Percentiles rank a stretch among this genome's conserved stretches.
Evolutionary conservation across 2,329 filamentous ascomycete species (phyloP).

Genomic region (Colletotrichum lentis): DNA sequence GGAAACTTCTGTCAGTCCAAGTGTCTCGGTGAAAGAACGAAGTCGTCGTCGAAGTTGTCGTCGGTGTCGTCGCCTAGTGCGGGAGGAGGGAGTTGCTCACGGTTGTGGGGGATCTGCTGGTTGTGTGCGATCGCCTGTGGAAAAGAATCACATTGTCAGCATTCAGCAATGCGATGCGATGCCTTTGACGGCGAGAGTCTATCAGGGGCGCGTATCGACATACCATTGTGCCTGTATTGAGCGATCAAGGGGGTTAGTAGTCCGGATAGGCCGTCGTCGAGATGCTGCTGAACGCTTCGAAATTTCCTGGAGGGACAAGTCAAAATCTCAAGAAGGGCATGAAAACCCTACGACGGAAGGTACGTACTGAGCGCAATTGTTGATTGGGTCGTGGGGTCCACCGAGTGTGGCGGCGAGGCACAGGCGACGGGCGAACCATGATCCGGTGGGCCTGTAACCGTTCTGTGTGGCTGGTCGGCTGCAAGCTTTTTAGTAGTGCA

Average conservation of each 20-base stretch:
- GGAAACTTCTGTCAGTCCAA: slow-evolving; percentile 50
- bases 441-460: neutral
- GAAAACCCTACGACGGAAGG: slow-evolving; percentile 51
- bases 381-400: slow-evolving; percentile 8
- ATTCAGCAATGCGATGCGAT: slow-evolving; percentile 14
- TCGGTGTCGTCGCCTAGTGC: slow-evolving; percentile 42
- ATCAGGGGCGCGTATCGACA: slow-evolving; percentile 39
- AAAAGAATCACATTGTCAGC: slow-evolving; percentile 32
- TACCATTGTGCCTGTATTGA: slow-evolving; percentile 61
- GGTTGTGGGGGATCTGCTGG: slow-evolving; percentile 97
- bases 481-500: neutral
- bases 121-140: slow-evolving; percentile 94
- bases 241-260: slow-evolving; percentile 55
- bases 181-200: slow-evolving; percentile 16
- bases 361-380: slow-evolving; percentile 29
- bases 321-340: slow-evolving; percentile 54
- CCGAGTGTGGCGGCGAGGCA: neutral
- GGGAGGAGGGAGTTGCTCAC: slow-evolving; percentile 60
- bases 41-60: slow-evolving; percentile 39
- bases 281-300: slow-evolving; percentile 33
- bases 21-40: slow-evolving; percentile 6
- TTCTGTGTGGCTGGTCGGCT: neutral
- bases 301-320: slow-evolving; percentile 46
- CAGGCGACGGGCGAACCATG: slow-evolving; percentile 34
- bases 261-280: slow-evolving; percentile 36